Percentiles rank a stretch among this genome's conserved stretches.
phyloP scores from a whole-genome alignment of 2,329 filamentous ascomycete species.

The Emergomyces pasteurianus region DNA sequence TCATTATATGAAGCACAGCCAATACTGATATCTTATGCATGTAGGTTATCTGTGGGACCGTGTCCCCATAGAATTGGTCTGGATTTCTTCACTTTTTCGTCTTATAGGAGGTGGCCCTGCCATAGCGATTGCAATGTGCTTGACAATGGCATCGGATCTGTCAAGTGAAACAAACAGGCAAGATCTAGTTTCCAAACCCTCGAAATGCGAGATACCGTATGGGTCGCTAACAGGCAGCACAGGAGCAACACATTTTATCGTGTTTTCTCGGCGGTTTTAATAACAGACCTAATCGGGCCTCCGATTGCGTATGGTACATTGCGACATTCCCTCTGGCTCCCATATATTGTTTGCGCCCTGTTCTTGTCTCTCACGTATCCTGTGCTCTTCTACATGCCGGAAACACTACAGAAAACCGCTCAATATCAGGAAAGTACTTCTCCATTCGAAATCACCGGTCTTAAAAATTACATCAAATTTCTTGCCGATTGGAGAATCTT shows the following conservation, averaged over 20 bases:
- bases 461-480: not conserved
- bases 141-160: not conserved
- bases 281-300: not conserved
- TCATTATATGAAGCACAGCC: no score
- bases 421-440: not conserved
- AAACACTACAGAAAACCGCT: not conserved
- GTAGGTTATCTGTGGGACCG: no score
- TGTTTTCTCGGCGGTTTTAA: not conserved
- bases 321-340: not conserved
- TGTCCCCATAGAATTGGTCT: no score
- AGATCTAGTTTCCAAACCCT: not conserved
- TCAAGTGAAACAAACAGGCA: not conserved
- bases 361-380: not conserved
- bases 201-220: not conserved
- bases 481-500: not conserved
- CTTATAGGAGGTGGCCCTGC: not conserved
- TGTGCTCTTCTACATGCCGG: not conserved
- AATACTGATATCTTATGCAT: no score
- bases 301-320: not conserved
- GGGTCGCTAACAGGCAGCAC: not conserved
- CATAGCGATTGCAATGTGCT: constrained; percentile 1
- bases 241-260: not conserved
- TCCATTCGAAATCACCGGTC: no score
- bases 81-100: not conserved
- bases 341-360: not conserved